These are phyloP conservation scores for Rhododendron griersonianum DNA, from an alignment of 148 eudicot species.

Conservation along the genomic window DNA sequence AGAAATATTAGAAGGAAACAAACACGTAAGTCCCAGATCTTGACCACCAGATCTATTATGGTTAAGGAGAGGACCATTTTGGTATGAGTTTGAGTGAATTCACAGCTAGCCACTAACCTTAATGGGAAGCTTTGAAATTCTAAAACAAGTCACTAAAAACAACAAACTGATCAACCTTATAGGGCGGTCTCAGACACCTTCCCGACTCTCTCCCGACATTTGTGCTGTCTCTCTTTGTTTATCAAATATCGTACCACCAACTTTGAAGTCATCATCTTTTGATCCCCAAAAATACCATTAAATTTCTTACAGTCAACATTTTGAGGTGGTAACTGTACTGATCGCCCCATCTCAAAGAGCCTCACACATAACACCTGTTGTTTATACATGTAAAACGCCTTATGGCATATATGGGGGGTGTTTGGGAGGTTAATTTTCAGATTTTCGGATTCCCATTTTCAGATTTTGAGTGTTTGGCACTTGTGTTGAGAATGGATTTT, in stretches of 20 bases:
- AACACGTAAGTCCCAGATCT: too few relatives aligned
- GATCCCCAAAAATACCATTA: neutral
- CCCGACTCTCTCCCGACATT: slow-evolving; percentile 24
- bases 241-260: neutral
- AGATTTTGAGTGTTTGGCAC: too few relatives aligned
- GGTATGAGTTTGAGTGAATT: neutral
- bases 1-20: too few relatives aligned
- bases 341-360: neutral
- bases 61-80: too few relatives aligned
- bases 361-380: neutral
- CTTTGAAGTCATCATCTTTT: neutral
- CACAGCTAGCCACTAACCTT: neutral
- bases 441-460: too few relatives aligned
- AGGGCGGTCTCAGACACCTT: slow-evolving; percentile 26
- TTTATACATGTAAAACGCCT: neutral
- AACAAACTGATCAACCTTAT: slow-evolving; percentile 8
- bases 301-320: neutral
- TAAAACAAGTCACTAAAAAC: slow-evolving; percentile 1
- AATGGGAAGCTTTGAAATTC: neutral
- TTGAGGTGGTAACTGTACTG: neutral
- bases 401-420: neutral
- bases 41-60: too few relatives aligned
- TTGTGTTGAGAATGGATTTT: too few relatives aligned
- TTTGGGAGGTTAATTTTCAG: too few relatives aligned
- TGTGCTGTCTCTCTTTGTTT: slow-evolving; percentile 24